A percentile compares a stretch with the other conserved stretches of the same genome.
These are phyloP conservation scores for Pezicula neosporulosa DNA, from an alignment of 2,329 filamentous ascomycete species.

Conservation along the genomic window DNA sequence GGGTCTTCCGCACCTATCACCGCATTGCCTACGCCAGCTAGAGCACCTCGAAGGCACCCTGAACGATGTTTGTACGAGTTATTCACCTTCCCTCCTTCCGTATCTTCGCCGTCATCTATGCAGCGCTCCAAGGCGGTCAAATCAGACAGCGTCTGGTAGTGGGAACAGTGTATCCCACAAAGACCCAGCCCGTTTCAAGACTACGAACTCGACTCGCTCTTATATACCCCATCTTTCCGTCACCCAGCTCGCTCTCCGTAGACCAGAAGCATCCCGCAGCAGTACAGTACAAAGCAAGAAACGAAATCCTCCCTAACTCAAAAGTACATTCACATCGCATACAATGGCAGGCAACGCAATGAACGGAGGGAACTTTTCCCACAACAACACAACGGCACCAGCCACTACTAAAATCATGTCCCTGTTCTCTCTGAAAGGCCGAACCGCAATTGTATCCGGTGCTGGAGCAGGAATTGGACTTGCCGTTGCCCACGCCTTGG, in stretches of 20 bases:
- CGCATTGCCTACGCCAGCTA: not conserved
- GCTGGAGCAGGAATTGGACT: constrained; percentile 69
- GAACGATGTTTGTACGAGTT: no score
- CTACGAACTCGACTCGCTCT: no score
- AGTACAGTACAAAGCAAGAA: not conserved
- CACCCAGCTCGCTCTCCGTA: no score
- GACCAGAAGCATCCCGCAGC: no score
- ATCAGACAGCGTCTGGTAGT: not conserved
- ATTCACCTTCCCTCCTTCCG: not conserved
- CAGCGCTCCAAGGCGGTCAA: not conserved
- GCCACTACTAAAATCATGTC: constrained; percentile 47
- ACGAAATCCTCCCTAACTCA: not conserved
- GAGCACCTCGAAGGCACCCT: not conserved
- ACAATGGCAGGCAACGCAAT: constrained; percentile 15
- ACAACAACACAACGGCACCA: constrained; percentile 49
- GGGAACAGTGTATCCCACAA: not conserved
- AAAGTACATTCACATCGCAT: not conserved
- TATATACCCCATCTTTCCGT: no score
- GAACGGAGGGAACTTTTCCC: constrained; percentile 46
- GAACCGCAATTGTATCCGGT: constrained; percentile 67
- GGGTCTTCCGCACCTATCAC: not conserved
- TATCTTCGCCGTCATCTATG: not conserved
- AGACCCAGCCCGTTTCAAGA: no score
- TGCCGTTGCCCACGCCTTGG: constrained; percentile 58
- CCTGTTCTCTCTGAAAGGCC: constrained; percentile 66